Base-by-base conservation (phyloP, 2,329 filamentous ascomycete genomes). In the Cephalotrichum gorgonifer region DNA sequence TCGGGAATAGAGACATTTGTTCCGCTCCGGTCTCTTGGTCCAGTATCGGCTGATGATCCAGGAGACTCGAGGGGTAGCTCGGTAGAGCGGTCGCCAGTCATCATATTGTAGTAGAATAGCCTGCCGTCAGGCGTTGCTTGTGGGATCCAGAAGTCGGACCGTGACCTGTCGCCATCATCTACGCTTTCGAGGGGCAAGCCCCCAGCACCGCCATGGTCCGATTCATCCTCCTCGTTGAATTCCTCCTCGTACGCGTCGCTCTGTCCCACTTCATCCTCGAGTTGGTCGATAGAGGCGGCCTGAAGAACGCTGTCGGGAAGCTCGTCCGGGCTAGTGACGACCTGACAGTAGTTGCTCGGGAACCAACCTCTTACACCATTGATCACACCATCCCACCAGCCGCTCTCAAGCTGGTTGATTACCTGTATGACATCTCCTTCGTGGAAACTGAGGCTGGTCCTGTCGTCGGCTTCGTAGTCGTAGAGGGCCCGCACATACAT, bases 371-470 rank as follows among this genome's bases (percentile, higher is more conserved):
- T 84, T 57, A 95, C 86, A 51, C 90, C 88, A 61, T 96, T 93
- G 64, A 98, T 95, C 50, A 98, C 88, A 44, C 93, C 93, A 70
- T 98, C 93, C 93, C 93, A 98, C 93, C 93, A 98, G 50, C 93
- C 93, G 60, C 90, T 97, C 67, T 98, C 93, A 50, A 97, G 76
- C 69, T 96, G 91, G 48, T 93, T 98, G 59, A 98, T 91, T 58
- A 98, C 93, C 70, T 97, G 91, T 60, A 98, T 98, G 57, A 97
- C 83, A 69, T 98, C 93, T 61, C 93, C 93, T 65, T 95, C 86
- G 59, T 88, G 88, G 68, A 98, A 98, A 69, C 90, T 97, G 63
- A 98, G 72, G 70, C 90, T 96, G 44, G 91, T 97, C 59, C 88
- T 83, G 68, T 98, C 93, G 70, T 98, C 91, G 61, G 93, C 88